A percentile compares a stretch with the other conserved stretches of the same genome.
These are phyloP conservation scores for Colletotrichum incanum DNA, from an alignment of 2,329 filamentous ascomycete species.

Conservation along the genomic window DNA sequence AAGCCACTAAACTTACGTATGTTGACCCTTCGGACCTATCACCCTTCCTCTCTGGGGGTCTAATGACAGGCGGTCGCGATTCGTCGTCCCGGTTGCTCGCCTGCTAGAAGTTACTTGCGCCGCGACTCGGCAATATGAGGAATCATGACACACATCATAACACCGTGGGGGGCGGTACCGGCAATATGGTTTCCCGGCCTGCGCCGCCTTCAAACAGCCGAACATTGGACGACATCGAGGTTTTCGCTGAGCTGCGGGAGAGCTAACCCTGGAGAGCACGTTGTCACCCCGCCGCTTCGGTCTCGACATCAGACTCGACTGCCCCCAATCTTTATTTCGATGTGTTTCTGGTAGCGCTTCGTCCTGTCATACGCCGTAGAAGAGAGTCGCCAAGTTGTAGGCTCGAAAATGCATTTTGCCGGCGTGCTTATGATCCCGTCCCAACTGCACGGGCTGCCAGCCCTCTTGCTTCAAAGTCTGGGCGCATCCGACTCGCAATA, in stretches of 20 bases:
- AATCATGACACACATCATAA: not conserved
- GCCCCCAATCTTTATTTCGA: no score
- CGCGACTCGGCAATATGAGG: not conserved
- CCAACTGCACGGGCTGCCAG: not conserved
- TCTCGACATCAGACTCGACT: not conserved
- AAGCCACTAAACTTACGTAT: not conserved
- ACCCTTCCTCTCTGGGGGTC: not conserved
- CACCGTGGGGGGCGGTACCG: constrained; percentile 14
- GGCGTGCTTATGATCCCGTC: not conserved
- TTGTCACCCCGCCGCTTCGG: not conserved
- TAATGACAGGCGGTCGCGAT: not conserved
- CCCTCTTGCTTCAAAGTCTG: not conserved
- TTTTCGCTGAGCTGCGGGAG: not conserved
- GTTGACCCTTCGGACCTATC: not conserved
- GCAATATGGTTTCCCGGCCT: not conserved
- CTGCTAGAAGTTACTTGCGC: not conserved
- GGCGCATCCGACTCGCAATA: not conserved
- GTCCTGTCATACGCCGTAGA: not conserved
- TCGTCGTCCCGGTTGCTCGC: not conserved
- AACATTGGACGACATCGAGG: constrained; percentile 12
- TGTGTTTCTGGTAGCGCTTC: not conserved
- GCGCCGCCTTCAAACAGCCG: constrained; percentile 17
- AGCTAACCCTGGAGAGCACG: not conserved
- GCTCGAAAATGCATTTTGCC: not conserved
- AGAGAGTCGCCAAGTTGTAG: not conserved